A percentile compares a stretch with the other conserved stretches of the same genome.
These are phyloP conservation scores for Solanum hybrid DNA, from an alignment of 305 asterid species.

Conservation along the genomic window DNA sequence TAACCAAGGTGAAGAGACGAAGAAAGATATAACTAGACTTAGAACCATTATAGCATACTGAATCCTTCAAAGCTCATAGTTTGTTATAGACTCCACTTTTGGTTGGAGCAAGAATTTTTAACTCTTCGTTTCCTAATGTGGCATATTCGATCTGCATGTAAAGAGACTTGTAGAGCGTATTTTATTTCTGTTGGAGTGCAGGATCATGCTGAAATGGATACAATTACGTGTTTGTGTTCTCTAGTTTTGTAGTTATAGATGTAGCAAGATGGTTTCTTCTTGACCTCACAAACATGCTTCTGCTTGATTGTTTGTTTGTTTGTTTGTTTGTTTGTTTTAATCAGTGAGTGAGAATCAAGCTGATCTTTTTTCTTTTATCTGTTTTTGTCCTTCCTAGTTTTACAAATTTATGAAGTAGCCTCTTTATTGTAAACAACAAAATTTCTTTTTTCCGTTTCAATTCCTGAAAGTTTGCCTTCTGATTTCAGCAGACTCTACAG, in stretches of 20 bases:
- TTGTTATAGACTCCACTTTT: background rate
- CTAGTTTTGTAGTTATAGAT: background rate
- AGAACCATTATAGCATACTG: background rate
- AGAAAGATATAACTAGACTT: background rate
- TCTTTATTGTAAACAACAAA: background rate
- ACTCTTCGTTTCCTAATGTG: background rate
- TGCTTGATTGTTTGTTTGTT: background rate
- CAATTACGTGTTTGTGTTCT: background rate
- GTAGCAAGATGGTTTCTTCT: background rate
- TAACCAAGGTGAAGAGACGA: background rate
- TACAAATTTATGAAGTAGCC: background rate
- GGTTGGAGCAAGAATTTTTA: background rate
- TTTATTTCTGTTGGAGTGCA: background rate
- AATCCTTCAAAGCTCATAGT: background rate
- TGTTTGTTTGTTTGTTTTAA: too few species aligned
- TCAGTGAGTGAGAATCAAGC: background rate
- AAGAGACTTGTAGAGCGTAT: background rate
- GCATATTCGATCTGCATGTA: background rate
- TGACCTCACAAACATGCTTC: background rate
- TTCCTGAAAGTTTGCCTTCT: background rate
- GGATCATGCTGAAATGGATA: background rate
- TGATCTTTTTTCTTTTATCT: background rate
- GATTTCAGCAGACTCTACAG: background rate
- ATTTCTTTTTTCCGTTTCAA: background rate
- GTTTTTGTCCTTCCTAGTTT: background rate